phyloP scores from a whole-genome alignment of 805 yeast genomes.

The Candida glaebosa region DNA sequence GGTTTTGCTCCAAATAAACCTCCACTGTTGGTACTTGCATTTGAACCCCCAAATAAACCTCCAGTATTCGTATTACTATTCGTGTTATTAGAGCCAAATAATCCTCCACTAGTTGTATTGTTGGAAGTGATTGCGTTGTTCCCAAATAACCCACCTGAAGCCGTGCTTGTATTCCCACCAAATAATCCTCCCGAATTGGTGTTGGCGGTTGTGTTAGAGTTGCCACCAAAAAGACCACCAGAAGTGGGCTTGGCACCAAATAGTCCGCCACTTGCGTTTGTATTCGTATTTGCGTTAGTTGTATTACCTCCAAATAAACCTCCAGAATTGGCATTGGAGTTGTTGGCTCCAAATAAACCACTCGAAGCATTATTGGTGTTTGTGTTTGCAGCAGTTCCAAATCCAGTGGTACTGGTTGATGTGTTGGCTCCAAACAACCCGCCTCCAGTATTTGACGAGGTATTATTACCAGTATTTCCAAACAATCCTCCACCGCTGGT shows the following conservation, averaged over 20 bases:
- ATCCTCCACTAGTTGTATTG: conserved; percentile 18
- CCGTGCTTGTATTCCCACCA: conserved; percentile 11
- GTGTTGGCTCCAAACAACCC: conserved; percentile 17
- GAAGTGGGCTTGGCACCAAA: conserved; percentile 18
- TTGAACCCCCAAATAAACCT: conserved; percentile 14
- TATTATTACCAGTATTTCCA: conserved; percentile 15
- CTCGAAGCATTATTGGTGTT: conserved; percentile 8
- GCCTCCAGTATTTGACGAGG: conserved; percentile 12
- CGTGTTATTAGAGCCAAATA: conserved; percentile 15
- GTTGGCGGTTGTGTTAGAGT: conserved; percentile 10
- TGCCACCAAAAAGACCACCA: conserved; percentile 20
- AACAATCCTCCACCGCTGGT: conserved; percentile 17
- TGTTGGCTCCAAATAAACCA: conserved; percentile 13
- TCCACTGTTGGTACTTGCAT: conserved; percentile 15
- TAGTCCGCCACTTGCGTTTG: conserved; percentile 14
- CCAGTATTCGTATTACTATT: conserved; percentile 13
- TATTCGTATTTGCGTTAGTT: conserved; percentile 12
- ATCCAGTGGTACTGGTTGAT: background rate
- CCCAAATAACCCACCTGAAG: conserved; percentile 24
- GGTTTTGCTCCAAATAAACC: conserved; percentile 16
- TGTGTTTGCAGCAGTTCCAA: conserved; percentile 5
- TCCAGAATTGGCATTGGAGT: conserved; percentile 6
- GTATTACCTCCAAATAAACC: conserved; percentile 21
- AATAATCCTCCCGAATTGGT: conserved; percentile 10
- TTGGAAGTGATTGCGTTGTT: conserved; percentile 9